Evolutionary conservation across 1,139 yeast species (phyloP).

Genomic region (Zygoascus hellenicus): DNA sequence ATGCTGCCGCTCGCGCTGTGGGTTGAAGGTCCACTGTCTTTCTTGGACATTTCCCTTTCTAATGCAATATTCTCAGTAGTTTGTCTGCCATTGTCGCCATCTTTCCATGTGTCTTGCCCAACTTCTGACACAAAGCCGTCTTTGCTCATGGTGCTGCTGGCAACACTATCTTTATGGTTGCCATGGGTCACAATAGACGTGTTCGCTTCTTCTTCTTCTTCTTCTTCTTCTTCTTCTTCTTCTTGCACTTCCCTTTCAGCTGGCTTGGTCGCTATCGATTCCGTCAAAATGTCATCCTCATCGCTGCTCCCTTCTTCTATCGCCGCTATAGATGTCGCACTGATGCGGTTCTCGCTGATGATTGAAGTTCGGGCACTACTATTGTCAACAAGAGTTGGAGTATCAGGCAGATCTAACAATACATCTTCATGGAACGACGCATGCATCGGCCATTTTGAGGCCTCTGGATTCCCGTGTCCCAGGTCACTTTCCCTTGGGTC

Average conservation of each 20-base stretch:
- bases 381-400: conserved; percentile 5
- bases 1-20: neutral
- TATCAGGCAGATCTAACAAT: conserved; percentile 7
- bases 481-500: conserved; percentile 9
- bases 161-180: neutral
- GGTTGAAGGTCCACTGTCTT: conserved; percentile 6
- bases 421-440: conserved; percentile 7
- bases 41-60: conserved; percentile 2
- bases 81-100: conserved; percentile 1
- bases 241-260: conserved; percentile 2
- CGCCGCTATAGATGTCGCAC: conserved; percentile 7
- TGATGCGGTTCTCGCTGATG: conserved; percentile 7
- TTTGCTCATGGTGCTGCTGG: neutral
- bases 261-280: too few relatives aligned
- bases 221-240: conserved; percentile 1
- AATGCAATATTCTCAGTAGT: conserved; percentile 3
- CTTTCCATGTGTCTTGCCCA: neutral
- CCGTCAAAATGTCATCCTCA: neutral
- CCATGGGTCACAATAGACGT: conserved; percentile 2
- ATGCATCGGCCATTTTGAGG: conserved; percentile 1
- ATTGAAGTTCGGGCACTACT: conserved; percentile 10
- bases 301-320: neutral
- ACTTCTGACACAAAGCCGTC: neutral
- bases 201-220: conserved; percentile 1
- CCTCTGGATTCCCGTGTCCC: neutral